Evolutionary conservation across 129 eudicot genomes (phyloP).

Genomic region (Gnaphalium uliginosum): DNA sequence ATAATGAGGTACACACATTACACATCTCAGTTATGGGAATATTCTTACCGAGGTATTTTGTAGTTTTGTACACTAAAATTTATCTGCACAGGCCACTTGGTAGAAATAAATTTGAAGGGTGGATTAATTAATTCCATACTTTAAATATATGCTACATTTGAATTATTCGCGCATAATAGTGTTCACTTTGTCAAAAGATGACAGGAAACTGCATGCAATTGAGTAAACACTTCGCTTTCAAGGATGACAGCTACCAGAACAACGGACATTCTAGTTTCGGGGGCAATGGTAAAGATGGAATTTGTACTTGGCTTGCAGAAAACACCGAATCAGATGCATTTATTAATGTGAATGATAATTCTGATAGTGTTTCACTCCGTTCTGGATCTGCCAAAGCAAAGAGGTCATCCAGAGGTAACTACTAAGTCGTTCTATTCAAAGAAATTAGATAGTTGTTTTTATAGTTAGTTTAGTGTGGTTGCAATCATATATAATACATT

Average conservation of each 20-base stretch:
- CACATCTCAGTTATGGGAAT: neutral
- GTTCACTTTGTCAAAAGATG: slow-evolving; percentile 13
- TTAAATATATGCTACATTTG: neutral
- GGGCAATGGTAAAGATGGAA: slow-evolving; percentile 30
- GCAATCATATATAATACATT: neutral
- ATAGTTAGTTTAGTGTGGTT: no score
- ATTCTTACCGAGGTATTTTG: neutral
- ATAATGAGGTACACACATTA: slow-evolving; percentile 54
- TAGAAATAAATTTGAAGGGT: neutral
- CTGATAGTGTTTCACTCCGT: slow-evolving; percentile 31
- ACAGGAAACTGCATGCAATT: slow-evolving; percentile 33
- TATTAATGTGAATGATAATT: slow-evolving; percentile 34
- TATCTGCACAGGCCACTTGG: no score
- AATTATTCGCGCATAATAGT: neutral
- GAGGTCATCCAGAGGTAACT: slow-evolving; percentile 49
- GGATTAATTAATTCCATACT: no score
- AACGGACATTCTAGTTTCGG: slow-evolving; percentile 23
- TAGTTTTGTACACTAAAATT: neutral
- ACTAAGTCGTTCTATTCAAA: neutral
- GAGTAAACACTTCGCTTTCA: slow-evolving; percentile 21
- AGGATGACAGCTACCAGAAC: slow-evolving; percentile 34
- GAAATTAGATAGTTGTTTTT: no score
- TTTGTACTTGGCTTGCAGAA: slow-evolving; percentile 55
- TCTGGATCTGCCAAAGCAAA: slow-evolving; percentile 40
- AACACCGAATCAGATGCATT: slow-evolving; percentile 47